A percentile compares a stretch with the other conserved stretches of the same genome.
Conservation (phyloP, 345 rosid genomes). For the Lumnitzera racemosa region DNA sequence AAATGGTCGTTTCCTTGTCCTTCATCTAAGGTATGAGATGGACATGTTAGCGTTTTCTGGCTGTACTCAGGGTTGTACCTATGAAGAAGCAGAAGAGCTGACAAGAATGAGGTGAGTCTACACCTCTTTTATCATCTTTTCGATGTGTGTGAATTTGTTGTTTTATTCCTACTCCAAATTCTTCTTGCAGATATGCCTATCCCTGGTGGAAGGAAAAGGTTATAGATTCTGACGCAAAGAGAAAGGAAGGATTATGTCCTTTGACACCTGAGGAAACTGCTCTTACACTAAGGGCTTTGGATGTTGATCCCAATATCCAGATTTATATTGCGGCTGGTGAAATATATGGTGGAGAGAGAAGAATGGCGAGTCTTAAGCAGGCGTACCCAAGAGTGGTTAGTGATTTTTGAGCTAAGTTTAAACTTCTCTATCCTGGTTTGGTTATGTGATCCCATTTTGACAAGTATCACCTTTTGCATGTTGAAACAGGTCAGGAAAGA, state of each 20-base stretch:
- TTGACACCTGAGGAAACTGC: slow-evolving; percentile 52
- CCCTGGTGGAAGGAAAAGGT: slow-evolving; percentile 56
- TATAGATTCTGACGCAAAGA: slow-evolving; percentile 32
- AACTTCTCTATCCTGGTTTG: slow-evolving; percentile 1
- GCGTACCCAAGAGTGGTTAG: slow-evolving; percentile 39
- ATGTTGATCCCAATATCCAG: slow-evolving; percentile 30
- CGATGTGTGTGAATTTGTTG: slow-evolving; percentile 2
- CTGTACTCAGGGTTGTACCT: slow-evolving; percentile 38
- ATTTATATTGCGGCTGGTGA: slow-evolving; percentile 48
- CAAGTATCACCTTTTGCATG: background rate
- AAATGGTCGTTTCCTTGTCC: slow-evolving; percentile 45
- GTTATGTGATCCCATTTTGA: background rate
- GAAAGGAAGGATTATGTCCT: slow-evolving; percentile 46
- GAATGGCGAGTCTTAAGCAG: slow-evolving; percentile 24
- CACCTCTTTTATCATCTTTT: background rate
- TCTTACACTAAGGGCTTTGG: slow-evolving; percentile 32
- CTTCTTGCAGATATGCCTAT: slow-evolving; percentile 34
- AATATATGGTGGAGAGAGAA: slow-evolving; percentile 38
- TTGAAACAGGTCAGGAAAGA: slow-evolving; percentile 41
- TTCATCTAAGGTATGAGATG: slow-evolving; percentile 55
- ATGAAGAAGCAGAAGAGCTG: slow-evolving; percentile 30
- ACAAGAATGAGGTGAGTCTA: slow-evolving; percentile 36
- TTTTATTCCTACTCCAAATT: background rate
- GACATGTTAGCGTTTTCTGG: slow-evolving; percentile 58
- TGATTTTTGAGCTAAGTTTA: slow-evolving; percentile 5